Conservation (phyloP, 345 rosid genomes). For the Eutrema japonicum region DNA sequence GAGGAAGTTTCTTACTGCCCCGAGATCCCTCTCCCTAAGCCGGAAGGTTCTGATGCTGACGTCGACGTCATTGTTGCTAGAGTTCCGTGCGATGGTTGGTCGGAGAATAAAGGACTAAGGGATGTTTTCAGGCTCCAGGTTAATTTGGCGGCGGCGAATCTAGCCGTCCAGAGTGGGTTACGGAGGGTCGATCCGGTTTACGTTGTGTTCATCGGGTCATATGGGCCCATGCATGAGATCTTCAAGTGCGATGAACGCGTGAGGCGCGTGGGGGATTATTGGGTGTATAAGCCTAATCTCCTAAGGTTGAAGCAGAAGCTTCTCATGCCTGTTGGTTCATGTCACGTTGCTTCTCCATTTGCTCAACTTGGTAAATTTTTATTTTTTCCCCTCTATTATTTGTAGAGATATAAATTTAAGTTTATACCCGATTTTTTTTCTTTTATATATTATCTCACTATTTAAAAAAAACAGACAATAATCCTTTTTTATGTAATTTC, state of each 20-base stretch:
- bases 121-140: conserved; percentile 77
- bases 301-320: conserved; percentile 62
- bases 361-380: conserved; percentile 48
- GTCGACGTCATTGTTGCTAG: conserved; percentile 69
- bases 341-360: conserved; percentile 63
- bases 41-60: conserved; percentile 47
- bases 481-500: neutral
- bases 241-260: conserved; percentile 75
- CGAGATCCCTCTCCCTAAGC: conserved; percentile 65
- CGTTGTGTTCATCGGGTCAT: conserved; percentile 62
- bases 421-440: neutral
- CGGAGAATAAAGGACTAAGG: conserved; percentile 52
- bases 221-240: conserved; percentile 86
- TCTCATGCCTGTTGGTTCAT: conserved; percentile 83
- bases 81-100: conserved; percentile 59
- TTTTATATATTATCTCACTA: neutral
- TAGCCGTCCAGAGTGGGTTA: conserved; percentile 58
- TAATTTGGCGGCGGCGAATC: conserved; percentile 74
- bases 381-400: neutral
- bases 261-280: conserved; percentile 53
- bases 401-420: no score
- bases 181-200: conserved; percentile 45
- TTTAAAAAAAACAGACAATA: neutral
- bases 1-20: conserved; percentile 66
- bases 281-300: conserved; percentile 76